These are phyloP conservation scores for Tirmania nivea DNA, from an alignment of 495 filamentous ascomycete genomes.

Conservation along the genomic window DNA sequence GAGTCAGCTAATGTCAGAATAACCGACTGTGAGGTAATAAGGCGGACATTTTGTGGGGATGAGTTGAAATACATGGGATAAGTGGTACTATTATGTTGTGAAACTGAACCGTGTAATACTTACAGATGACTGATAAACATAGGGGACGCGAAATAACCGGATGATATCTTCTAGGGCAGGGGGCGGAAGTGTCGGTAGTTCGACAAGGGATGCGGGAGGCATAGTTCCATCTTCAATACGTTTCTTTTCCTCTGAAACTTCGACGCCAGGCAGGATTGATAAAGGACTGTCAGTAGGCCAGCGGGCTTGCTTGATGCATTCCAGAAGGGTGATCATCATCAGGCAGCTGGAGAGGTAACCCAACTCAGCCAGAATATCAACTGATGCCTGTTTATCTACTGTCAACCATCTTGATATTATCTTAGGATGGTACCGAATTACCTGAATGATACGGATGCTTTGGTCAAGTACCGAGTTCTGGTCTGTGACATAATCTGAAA, in stretches of 20 bases:
- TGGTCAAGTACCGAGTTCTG: slow-evolving; percentile 80
- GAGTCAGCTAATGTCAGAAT: neutral
- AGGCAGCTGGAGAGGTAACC: slow-evolving; percentile 51
- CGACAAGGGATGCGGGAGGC: slow-evolving; percentile 18
- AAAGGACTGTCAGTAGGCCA: slow-evolving; percentile 73
- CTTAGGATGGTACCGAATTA: slow-evolving; percentile 23
- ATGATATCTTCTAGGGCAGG: slow-evolving; percentile 2
- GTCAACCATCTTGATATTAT: slow-evolving; percentile 78
- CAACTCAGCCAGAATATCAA: slow-evolving; percentile 85
- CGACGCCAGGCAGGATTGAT: slow-evolving; percentile 62
- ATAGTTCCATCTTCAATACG: slow-evolving; percentile 14
- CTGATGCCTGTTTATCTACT: slow-evolving; percentile 56
- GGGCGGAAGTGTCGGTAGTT: slow-evolving; percentile 25
- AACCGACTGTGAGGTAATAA: too few relatives aligned
- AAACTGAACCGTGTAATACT: neutral
- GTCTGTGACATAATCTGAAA: slow-evolving; percentile 93
- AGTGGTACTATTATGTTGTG: too few relatives aligned
- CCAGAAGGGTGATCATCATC: slow-evolving; percentile 65
- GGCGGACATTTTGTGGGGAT: too few relatives aligned
- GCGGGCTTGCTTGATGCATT: slow-evolving; percentile 73
- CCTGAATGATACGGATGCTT: slow-evolving; percentile 74
- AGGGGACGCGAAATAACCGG: neutral
- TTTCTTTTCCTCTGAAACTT: slow-evolving; percentile 22
- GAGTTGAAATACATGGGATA: too few relatives aligned
- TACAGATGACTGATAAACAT: slow-evolving; percentile 10